A percentile compares a stretch with the other conserved stretches of the same genome.
These are phyloP conservation scores for Beta corolliflora DNA, from an alignment of 179 eudicot genomes.

Conservation along the genomic window DNA sequence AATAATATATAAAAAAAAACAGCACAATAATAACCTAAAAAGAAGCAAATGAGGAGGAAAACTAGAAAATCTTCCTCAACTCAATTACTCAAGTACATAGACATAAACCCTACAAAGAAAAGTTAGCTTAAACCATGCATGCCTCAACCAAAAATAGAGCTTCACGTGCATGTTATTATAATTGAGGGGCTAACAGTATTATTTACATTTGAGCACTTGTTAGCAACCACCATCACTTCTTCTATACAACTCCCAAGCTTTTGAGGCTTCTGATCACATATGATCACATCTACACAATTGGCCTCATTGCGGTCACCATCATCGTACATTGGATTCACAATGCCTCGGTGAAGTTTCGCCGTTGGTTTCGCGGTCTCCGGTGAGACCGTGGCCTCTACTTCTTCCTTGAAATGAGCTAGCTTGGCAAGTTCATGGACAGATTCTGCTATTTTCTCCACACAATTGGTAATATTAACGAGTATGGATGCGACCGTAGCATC, in stretches of 20 bases:
- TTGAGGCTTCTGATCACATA: slow-evolving; percentile 16
- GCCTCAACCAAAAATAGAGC: too few relatives aligned
- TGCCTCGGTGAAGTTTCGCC: slow-evolving; percentile 41
- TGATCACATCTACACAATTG: slow-evolving; percentile 27
- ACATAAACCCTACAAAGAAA: too few relatives aligned
- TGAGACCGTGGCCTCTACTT: slow-evolving; percentile 18
- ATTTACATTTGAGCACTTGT: slow-evolving; percentile 1
- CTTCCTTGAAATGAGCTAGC: slow-evolving; percentile 41
- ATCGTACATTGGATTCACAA: slow-evolving; percentile 41
- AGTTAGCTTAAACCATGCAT: too few relatives aligned
- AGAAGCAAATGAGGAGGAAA: too few relatives aligned
- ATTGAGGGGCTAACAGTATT: too few relatives aligned
- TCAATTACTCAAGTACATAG: too few relatives aligned
- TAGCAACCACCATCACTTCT: slow-evolving; percentile 13
- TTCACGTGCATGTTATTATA: too few relatives aligned
- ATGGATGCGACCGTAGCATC: slow-evolving; percentile 43
- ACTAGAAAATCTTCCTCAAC: too few relatives aligned
- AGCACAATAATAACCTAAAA: too few relatives aligned
- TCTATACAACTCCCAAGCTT: slow-evolving; percentile 29
- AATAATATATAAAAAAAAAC: too few relatives aligned
- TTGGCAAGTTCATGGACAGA: slow-evolving; percentile 46
- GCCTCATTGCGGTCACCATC: slow-evolving; percentile 14
- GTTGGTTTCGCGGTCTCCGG: slow-evolving; percentile 19
- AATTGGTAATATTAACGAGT: slow-evolving; percentile 42
- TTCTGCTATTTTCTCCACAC: slow-evolving; percentile 40